Percentiles rank a stretch among this genome's conserved stretches.
phyloP scores from a whole-genome alignment of 2,329 filamentous ascomycete genomes.

The Dothidotthia symphoricarpi region DNA sequence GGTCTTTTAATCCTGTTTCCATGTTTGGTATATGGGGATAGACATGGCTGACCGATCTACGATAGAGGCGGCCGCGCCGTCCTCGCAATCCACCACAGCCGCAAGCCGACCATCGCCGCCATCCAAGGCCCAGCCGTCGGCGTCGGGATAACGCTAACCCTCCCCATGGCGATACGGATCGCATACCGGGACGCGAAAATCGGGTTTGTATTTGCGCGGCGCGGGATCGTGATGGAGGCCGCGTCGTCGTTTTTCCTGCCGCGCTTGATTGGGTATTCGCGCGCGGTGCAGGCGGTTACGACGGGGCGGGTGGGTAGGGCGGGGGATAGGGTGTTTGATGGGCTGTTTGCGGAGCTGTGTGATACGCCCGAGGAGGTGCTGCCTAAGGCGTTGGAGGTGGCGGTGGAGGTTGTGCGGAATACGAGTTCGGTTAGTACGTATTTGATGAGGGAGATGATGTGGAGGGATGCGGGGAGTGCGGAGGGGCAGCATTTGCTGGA shows the following conservation, averaged over 20 bases:
- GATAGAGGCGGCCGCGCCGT: constrained; percentile 46
- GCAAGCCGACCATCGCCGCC: constrained; percentile 57
- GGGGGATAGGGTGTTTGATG: constrained; percentile 52
- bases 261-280: constrained; percentile 63
- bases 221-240: constrained; percentile 71
- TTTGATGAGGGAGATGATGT: constrained; percentile 72
- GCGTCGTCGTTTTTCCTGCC: constrained; percentile 71
- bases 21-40: not conserved
- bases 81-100: constrained; percentile 57
- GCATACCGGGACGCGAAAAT: constrained; percentile 61
- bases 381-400: constrained; percentile 63
- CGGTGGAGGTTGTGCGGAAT: constrained; percentile 64
- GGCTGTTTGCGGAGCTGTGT: constrained; percentile 66
- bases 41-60: not conserved
- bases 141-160: constrained; percentile 59
- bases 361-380: constrained; percentile 60
- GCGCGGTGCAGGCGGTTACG: constrained; percentile 64
- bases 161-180: constrained; percentile 57
- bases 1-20: constrained; percentile 8
- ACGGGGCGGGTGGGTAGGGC: constrained; percentile 62
- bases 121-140: constrained; percentile 58
- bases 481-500: constrained; percentile 72
- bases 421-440: constrained; percentile 63
- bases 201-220: constrained; percentile 70
- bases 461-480: constrained; percentile 55